A percentile compares a stretch with the other conserved stretches of the same genome.
Conservation (phyloP, 441 rosid genomes). For the Erysimum cheiri region DNA sequence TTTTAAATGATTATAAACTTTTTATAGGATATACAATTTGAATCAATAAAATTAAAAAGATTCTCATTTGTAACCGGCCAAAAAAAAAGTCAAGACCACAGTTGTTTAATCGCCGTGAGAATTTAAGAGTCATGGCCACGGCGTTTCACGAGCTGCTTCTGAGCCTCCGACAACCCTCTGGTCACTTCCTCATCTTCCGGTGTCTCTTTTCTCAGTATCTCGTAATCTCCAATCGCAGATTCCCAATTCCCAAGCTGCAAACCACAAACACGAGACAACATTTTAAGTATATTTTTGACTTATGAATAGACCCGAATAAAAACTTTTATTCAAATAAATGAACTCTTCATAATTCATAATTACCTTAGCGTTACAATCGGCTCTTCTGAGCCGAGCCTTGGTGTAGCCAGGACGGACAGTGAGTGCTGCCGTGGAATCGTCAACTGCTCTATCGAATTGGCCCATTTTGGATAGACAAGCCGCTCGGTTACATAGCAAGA, state of each 20-base stretch:
- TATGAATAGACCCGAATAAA: background rate
- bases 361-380: constrained; percentile 79
- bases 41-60: background rate
- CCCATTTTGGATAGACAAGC: constrained; percentile 71
- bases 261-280: background rate
- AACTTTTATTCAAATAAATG: background rate
- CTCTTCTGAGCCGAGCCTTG: constrained; percentile 89
- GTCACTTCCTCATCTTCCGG: constrained; percentile 73
- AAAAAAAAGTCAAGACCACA: background rate
- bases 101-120: constrained; percentile 6
- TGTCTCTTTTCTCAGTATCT: constrained; percentile 59
- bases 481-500: constrained; percentile 83
- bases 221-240: constrained; percentile 68
- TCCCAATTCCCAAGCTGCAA: constrained; percentile 76
- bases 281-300: too few species aligned
- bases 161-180: constrained; percentile 59
- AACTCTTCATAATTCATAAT: background rate
- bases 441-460: constrained; percentile 67
- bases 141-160: constrained; percentile 51
- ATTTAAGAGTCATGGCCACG: constrained; percentile 42
- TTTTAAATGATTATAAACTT: constrained; percentile 3
- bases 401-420: constrained; percentile 64
- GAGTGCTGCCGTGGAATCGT: constrained; percentile 75
- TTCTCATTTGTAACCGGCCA: constrained; percentile 14
- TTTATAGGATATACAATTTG: constrained; percentile 5